Conservation (phyloP, 1,284 basidiomycete species). For the Heimioporus punctisporus region DNA sequence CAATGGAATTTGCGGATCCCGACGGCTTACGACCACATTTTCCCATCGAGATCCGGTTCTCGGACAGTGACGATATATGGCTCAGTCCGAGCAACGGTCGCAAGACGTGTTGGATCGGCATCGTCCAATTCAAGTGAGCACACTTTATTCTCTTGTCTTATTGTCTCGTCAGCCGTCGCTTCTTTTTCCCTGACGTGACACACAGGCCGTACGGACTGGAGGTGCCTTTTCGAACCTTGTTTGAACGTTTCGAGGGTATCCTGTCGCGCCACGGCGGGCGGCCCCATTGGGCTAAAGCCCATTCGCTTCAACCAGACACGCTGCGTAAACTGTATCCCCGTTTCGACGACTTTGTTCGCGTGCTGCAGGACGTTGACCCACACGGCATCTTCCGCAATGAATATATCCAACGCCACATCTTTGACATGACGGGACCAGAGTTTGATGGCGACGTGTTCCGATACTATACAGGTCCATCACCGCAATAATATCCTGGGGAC, state of each 20-base stretch:
- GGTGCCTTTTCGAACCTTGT: slow-evolving; percentile 87
- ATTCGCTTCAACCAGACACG: slow-evolving; percentile 69
- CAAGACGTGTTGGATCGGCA: slow-evolving; percentile 93
- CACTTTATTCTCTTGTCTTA: background rate
- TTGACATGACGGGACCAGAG: slow-evolving; percentile 49
- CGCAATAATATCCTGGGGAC: slow-evolving; percentile 7
- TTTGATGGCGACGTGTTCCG: slow-evolving; percentile 62
- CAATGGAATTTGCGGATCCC: slow-evolving; percentile 65
- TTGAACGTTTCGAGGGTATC: slow-evolving; percentile 81
- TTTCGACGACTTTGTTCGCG: slow-evolving; percentile 79
- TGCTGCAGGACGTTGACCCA: slow-evolving; percentile 81
- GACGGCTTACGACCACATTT: slow-evolving; percentile 88
- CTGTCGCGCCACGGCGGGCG: slow-evolving; percentile 76
- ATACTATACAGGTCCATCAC: slow-evolving; percentile 14
- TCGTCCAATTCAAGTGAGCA: slow-evolving; percentile 91
- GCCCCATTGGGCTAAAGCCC: slow-evolving; percentile 98
- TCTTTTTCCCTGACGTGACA: slow-evolving; percentile 5
- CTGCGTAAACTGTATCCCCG: slow-evolving; percentile 80
- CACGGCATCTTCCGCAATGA: slow-evolving; percentile 80
- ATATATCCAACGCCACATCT: slow-evolving; percentile 77
- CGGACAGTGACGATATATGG: slow-evolving; percentile 91
- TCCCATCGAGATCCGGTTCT: slow-evolving; percentile 93
- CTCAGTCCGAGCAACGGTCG: slow-evolving; percentile 86
- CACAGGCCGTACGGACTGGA: slow-evolving; percentile 86
- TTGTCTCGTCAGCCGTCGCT: slow-evolving; percentile 5